Conservation (phyloP, 805 yeast genomes). For the Starmera dryadoides region DNA sequence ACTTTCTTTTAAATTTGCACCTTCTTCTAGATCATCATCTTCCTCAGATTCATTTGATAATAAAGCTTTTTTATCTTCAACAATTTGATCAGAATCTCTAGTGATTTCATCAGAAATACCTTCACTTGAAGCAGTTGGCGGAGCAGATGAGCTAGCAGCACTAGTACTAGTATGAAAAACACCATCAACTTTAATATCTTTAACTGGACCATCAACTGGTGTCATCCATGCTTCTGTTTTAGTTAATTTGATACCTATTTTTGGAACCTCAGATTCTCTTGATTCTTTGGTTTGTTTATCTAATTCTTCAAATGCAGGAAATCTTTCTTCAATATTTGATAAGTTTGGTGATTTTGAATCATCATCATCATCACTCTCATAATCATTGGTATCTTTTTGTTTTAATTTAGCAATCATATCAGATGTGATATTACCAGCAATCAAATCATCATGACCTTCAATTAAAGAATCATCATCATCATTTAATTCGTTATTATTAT, state of each 20-base stretch:
- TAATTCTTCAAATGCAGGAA: slow-evolving; percentile 38
- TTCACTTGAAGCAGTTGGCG: neutral
- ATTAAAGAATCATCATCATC: neutral
- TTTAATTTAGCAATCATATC: neutral
- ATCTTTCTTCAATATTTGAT: slow-evolving; percentile 42
- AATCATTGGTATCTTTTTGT: too few species aligned
- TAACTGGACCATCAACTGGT: slow-evolving; percentile 1
- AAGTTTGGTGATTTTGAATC: slow-evolving; percentile 19
- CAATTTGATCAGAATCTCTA: too few species aligned
- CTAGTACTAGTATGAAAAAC: slow-evolving; percentile 10
- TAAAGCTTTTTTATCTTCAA: neutral
- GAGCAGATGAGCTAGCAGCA: too few species aligned
- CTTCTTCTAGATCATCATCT: neutral
- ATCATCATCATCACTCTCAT: neutral
- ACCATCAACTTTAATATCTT: slow-evolving; percentile 10
- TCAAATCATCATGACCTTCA: too few species aligned
- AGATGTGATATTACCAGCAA: too few species aligned
- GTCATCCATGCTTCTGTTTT: neutral
- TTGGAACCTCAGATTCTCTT: neutral
- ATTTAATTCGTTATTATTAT: neutral
- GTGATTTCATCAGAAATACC: neutral
- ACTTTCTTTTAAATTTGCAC: neutral
- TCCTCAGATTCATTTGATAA: neutral
- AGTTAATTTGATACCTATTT: neutral
- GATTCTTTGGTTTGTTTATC: slow-evolving; percentile 2